phyloP scores from a whole-genome alignment of 2,329 filamentous ascomycete genomes.

The Exophiala sp. region DNA sequence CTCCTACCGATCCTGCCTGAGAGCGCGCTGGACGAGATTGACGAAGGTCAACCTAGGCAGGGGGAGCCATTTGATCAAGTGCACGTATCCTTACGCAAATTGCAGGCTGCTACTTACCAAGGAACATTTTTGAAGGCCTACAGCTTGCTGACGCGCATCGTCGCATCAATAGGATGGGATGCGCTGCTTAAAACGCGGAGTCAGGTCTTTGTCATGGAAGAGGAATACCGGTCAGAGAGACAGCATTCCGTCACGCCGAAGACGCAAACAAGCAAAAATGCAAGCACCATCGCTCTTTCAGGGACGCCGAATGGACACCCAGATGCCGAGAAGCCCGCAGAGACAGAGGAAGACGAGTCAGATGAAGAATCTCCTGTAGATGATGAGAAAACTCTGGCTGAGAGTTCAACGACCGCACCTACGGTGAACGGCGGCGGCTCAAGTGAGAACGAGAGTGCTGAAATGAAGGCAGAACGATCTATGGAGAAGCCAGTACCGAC shows the following conservation, averaged over 20 bases:
- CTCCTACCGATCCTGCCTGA: constrained; percentile 83
- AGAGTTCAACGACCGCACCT: constrained; percentile 29
- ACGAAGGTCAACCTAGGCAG: constrained; percentile 72
- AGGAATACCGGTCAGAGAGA: constrained; percentile 85
- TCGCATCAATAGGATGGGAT: constrained; percentile 95
- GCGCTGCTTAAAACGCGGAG: constrained; percentile 90
- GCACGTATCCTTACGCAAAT: constrained; percentile 77
- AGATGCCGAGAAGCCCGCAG: constrained; percentile 35
- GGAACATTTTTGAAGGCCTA: constrained; percentile 96
- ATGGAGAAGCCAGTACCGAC: constrained; percentile 79
- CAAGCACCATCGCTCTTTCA: constrained; percentile 74
- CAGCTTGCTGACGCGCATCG: constrained; percentile 89
- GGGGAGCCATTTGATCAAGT: constrained; percentile 79
- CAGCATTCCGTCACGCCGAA: constrained; percentile 49
- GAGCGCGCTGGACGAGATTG: constrained; percentile 90
- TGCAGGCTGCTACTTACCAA: constrained; percentile 85
- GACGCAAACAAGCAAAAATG: constrained; percentile 58
- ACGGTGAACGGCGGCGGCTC: constrained; percentile 33
- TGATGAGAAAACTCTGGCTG: constrained; percentile 29
- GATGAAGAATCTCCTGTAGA: constrained; percentile 31
- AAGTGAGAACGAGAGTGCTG: constrained; percentile 25
- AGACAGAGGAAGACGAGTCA: constrained; percentile 28
- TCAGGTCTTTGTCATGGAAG: constrained; percentile 99
- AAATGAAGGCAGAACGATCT: constrained; percentile 34
- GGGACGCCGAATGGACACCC: constrained; percentile 57